A percentile compares a stretch with the other conserved stretches of the same genome.
phyloP scores from a whole-genome alignment of 768 basidiomycete genomes.

The Leccinum rimulosum region DNA sequence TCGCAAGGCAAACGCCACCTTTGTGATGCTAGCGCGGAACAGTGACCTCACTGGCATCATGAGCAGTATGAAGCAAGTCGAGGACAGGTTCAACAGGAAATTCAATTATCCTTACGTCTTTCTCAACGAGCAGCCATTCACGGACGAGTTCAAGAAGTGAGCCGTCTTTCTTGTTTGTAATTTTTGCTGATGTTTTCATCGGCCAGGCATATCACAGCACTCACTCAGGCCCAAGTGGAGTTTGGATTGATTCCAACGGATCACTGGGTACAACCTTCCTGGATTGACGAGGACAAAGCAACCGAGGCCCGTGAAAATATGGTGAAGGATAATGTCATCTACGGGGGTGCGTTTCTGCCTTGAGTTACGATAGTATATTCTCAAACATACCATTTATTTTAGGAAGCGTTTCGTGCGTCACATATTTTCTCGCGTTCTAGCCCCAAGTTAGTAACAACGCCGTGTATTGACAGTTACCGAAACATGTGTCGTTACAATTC shows the following conservation, averaged over 20 bases:
- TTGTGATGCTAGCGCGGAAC: constrained; percentile 79
- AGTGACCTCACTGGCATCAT: constrained; percentile 58
- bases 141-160: constrained; percentile 68
- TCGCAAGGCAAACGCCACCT: constrained; percentile 78
- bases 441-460: constrained; percentile 4
- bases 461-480: constrained; percentile 55
- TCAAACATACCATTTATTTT: background rate
- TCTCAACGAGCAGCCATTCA: constrained; percentile 82
- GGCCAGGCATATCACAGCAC: constrained; percentile 31
- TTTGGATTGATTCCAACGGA: constrained; percentile 68
- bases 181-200: constrained; percentile 7
- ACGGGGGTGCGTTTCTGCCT: constrained; percentile 47
- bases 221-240: constrained; percentile 32
- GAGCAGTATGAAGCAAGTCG: constrained; percentile 69
- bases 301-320: constrained; percentile 55
- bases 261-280: constrained; percentile 76
- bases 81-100: constrained; percentile 82
- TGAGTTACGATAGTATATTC: constrained; percentile 1
- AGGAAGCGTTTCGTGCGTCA: constrained; percentile 72
- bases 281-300: constrained; percentile 74
- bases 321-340: constrained; percentile 60
- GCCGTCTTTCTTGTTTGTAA: constrained; percentile 10
- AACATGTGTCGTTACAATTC: constrained; percentile 98
- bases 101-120: constrained; percentile 87
- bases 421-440: background rate